phyloP scores from a whole-genome alignment of 2,329 filamentous ascomycete genomes.

The Pseudogymnoascus sp. region DNA sequence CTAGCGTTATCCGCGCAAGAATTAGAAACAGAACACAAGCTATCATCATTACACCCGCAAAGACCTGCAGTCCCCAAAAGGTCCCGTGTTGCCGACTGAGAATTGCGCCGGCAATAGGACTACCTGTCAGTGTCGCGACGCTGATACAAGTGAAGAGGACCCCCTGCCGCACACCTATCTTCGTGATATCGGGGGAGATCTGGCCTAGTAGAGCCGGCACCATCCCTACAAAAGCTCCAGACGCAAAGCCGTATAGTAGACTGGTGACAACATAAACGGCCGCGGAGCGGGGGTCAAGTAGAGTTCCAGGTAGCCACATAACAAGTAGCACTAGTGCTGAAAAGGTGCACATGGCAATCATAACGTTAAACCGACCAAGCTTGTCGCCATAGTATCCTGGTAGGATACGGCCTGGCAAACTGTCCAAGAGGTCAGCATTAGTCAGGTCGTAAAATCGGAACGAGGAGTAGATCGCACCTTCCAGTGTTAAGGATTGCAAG shows the following conservation, averaged over 20 bases:
- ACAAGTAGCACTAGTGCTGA: slow-evolving; percentile 41
- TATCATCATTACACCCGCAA: slow-evolving; percentile 42
- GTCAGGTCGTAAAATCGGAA: not conserved
- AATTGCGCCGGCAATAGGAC: slow-evolving; percentile 58
- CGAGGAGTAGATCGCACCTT: not conserved
- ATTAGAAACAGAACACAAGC: slow-evolving; percentile 8
- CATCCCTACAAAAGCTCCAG: slow-evolving; percentile 37
- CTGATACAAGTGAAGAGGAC: slow-evolving; percentile 54
- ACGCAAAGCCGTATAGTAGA: slow-evolving; percentile 56
- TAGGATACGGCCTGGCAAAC: slow-evolving; percentile 46
- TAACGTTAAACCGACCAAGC: slow-evolving; percentile 44
- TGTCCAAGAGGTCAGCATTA: slow-evolving; percentile 13
- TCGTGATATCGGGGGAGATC: slow-evolving; percentile 52
- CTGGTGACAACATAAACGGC: slow-evolving; percentile 49
- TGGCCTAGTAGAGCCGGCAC: slow-evolving; percentile 58
- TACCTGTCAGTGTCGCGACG: slow-evolving; percentile 56
- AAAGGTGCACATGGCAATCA: slow-evolving; percentile 11
- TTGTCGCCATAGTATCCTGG: slow-evolving; percentile 45
- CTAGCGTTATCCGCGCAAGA: not conserved
- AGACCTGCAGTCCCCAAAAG: slow-evolving; percentile 51
- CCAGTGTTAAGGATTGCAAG: slow-evolving; percentile 44
- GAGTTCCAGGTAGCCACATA: slow-evolving; percentile 54
- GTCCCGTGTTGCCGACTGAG: slow-evolving; percentile 41
- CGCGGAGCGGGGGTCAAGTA: slow-evolving; percentile 33
- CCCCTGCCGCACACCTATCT: slow-evolving; percentile 61